Conservation (phyloP, 768 basidiomycete species). For the Dioszegia aurantiaca region DNA sequence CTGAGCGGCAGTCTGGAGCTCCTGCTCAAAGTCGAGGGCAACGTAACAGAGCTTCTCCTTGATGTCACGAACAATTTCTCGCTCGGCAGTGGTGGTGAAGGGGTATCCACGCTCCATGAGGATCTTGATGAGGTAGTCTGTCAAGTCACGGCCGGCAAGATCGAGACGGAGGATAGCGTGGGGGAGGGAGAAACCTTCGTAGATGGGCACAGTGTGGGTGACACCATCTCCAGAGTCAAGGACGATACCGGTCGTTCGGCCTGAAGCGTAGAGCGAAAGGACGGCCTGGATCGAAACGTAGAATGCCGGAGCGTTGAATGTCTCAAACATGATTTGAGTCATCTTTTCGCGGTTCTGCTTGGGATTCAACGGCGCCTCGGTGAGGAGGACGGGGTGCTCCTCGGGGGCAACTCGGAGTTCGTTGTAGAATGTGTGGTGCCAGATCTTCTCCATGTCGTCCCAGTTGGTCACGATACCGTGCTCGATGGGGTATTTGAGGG, state of each 20-base stretch:
- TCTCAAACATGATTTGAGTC: conserved; percentile 95
- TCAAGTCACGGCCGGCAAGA: conserved; percentile 86
- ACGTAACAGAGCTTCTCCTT: conserved; percentile 97
- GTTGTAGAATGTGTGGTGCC: conserved; percentile 97
- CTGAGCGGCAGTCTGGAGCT: conserved; percentile 84
- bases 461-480: conserved; percentile 96
- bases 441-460: conserved; percentile 99
- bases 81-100: conserved; percentile 89
- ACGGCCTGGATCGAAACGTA: conserved; percentile 91
- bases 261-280: conserved; percentile 85
- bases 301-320: conserved; percentile 88
- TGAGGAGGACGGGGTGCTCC: conserved; percentile 86
- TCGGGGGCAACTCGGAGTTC: conserved; percentile 89
- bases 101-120: conserved; percentile 82
- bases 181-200: conserved; percentile 86
- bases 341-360: conserved; percentile 88
- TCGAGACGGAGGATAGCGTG: conserved; percentile 92
- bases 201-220: conserved; percentile 92
- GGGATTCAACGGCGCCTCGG: conserved; percentile 88
- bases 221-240: conserved; percentile 96
- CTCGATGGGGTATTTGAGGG: conserved; percentile 88
- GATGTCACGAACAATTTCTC: conserved; percentile 93
- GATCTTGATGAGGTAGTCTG: conserved; percentile 55
- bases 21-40: conserved; percentile 89
- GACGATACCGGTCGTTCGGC: conserved; percentile 89